Percentiles rank a stretch among this genome's conserved stretches.
Conservation (phyloP, 2,329 filamentous ascomycete species). For the Coniella lustricola region DNA sequence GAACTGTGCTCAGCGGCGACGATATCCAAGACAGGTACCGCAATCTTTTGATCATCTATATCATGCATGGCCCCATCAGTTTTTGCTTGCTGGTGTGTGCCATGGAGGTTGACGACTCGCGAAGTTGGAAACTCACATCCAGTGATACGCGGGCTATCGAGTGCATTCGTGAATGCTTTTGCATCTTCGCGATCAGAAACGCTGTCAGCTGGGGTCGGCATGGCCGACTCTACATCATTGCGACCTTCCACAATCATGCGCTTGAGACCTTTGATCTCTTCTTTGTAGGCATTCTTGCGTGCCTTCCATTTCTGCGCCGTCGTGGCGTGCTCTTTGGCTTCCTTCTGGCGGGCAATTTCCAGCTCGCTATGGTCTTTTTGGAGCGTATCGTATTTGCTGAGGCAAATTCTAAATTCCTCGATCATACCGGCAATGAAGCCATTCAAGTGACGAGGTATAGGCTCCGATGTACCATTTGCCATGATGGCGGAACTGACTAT, state of each 20-base stretch:
- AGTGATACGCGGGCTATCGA: conserved; percentile 8
- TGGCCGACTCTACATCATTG: conserved; percentile 7
- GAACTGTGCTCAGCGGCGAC: background rate
- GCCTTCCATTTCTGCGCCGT: conserved; percentile 9
- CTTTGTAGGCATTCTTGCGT: conserved; percentile 12
- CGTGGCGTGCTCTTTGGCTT: conserved; percentile 6
- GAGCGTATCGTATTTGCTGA: background rate
- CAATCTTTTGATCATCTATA: background rate
- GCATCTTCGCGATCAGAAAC: conserved; percentile 9
- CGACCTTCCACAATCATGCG: conserved; percentile 13
- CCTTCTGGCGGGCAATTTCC: conserved; percentile 3
- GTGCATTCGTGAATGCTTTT: conserved; percentile 2
- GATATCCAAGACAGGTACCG: background rate
- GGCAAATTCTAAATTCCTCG: conserved; percentile 11
- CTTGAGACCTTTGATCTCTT: conserved; percentile 15
- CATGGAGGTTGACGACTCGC: background rate
- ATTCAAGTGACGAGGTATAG: conserved; percentile 16
- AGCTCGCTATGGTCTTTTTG: background rate
- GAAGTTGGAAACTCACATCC: conserved; percentile 4
- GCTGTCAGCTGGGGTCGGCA: conserved; percentile 11
- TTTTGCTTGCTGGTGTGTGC: background rate
- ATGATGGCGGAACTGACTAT: conserved; percentile 13
- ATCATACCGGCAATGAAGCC: conserved; percentile 11
- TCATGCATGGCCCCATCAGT: background rate
- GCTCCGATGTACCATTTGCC: conserved; percentile 10